phyloP scores from a whole-genome alignment of 2,329 filamentous ascomycete genomes.

The Aspergillus spinulosporus region DNA sequence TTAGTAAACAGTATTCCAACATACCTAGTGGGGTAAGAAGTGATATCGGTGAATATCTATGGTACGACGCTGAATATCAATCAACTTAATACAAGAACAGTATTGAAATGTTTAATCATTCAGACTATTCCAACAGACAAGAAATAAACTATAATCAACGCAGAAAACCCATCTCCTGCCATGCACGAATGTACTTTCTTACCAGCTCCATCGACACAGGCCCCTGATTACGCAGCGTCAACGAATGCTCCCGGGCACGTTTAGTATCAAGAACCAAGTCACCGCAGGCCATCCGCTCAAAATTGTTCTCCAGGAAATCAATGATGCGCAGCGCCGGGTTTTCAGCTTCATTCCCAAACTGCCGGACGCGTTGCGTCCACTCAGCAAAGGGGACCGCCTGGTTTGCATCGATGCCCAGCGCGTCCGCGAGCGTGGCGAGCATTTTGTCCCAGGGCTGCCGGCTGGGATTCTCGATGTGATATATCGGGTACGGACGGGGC shows the following conservation, averaged over 20 bases:
- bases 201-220: not conserved
- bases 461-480: slow-evolving; percentile 51
- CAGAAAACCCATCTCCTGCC: too few species aligned
- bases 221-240: not conserved
- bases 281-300: slow-evolving; percentile 49
- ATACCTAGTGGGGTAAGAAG: too few species aligned
- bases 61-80: too few species aligned
- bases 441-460: slow-evolving; percentile 45
- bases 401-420: slow-evolving; percentile 33
- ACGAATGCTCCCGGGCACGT: slow-evolving; percentile 40
- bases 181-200: too few species aligned
- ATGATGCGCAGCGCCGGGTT: slow-evolving; percentile 33
- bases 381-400: slow-evolving; percentile 41
- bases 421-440: slow-evolving; percentile 33
- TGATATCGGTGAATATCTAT: too few species aligned
- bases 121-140: too few species aligned
- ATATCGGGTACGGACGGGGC: slow-evolving; percentile 33
- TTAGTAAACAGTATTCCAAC: too few species aligned
- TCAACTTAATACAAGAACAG: too few species aligned
- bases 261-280: slow-evolving; percentile 44
- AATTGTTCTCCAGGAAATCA: slow-evolving; percentile 35
- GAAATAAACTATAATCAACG: too few species aligned
- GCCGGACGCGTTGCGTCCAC: slow-evolving; percentile 43
- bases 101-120: too few species aligned
- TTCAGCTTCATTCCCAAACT: slow-evolving; percentile 21